These are phyloP conservation scores for Solanum chmielewskii DNA, from an alignment of 257 asterid species.

Conservation along the genomic window DNA sequence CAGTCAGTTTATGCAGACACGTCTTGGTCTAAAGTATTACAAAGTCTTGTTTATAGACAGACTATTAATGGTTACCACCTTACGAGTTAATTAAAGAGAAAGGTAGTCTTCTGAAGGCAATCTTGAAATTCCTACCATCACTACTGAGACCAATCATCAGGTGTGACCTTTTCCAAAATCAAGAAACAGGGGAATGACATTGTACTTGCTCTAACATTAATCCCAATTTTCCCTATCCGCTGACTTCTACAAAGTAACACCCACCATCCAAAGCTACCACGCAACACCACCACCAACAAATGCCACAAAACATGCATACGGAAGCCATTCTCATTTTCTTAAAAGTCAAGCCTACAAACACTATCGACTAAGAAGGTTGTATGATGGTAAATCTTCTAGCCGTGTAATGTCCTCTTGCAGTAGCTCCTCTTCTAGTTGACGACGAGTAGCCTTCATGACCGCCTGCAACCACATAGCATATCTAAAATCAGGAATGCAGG, in stretches of 20 bases:
- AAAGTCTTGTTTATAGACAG: background rate
- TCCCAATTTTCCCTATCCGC: background rate
- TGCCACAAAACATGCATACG: conserved; percentile 4
- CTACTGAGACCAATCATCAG: background rate
- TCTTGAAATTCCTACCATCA: conserved; percentile 1
- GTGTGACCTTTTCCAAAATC: background rate
- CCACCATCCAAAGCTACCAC: background rate
- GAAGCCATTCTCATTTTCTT: conserved; percentile 6
- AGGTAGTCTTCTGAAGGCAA: background rate
- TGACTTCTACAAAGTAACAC: background rate
- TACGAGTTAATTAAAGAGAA: background rate
- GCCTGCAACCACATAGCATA: conserved; percentile 28
- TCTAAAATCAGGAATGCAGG: background rate
- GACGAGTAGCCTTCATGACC: conserved; percentile 98
- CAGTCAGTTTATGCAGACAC: background rate
- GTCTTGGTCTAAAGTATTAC: background rate
- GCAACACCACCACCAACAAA: background rate
- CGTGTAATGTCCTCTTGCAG: conserved; percentile 62
- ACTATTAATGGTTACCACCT: background rate
- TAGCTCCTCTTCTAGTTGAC: conserved; percentile 88
- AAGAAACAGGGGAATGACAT: background rate
- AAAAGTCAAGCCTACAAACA: conserved; percentile 9
- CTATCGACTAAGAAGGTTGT: conserved; percentile 58
- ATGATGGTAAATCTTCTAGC: conserved; percentile 88
- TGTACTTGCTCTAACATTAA: background rate